phyloP scores from a whole-genome alignment of 2,329 filamentous ascomycete species.

The Aspergillus texensis region DNA sequence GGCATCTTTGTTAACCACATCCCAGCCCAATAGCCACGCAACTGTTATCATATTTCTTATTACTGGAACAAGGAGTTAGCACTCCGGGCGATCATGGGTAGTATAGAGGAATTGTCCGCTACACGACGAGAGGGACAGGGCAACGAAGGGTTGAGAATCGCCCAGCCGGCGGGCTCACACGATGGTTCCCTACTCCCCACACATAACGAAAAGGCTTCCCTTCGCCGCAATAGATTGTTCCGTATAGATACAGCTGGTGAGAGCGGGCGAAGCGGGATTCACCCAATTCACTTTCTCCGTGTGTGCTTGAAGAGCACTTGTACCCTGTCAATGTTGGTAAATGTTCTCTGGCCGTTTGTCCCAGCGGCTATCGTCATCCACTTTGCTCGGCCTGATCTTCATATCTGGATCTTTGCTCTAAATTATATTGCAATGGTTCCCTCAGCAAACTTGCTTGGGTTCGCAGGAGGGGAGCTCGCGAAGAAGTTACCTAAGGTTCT shows the following conservation, averaged over 20 bases:
- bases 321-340: slow-evolving; percentile 65
- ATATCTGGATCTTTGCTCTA: slow-evolving; percentile 68
- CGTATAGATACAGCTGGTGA: slow-evolving; percentile 57
- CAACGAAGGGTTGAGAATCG: slow-evolving; percentile 7
- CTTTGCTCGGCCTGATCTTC: slow-evolving; percentile 57
- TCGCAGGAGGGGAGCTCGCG: slow-evolving; percentile 71
- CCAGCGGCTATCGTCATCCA: slow-evolving; percentile 70
- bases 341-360: slow-evolving; percentile 75
- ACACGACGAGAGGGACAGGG: slow-evolving; percentile 12
- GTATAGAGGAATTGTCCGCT: slow-evolving; percentile 1
- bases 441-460: slow-evolving; percentile 74
- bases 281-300: slow-evolving; percentile 64
- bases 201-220: slow-evolving; percentile 23
- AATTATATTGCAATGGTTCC: slow-evolving; percentile 79
- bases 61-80: background rate
- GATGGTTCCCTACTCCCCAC: slow-evolving; percentile 29
- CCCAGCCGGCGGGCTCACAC: slow-evolving; percentile 20
- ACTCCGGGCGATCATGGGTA: background rate
- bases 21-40: background rate
- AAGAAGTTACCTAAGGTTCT: slow-evolving; percentile 75
- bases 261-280: slow-evolving; percentile 67
- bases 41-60: background rate
- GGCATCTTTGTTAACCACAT: no score
- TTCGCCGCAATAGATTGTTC: slow-evolving; percentile 29
- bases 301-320: slow-evolving; percentile 68